Evolutionary conservation across 495 filamentous ascomycete species (phyloP).

Genomic region (Hypoxylon lenormandii): DNA sequence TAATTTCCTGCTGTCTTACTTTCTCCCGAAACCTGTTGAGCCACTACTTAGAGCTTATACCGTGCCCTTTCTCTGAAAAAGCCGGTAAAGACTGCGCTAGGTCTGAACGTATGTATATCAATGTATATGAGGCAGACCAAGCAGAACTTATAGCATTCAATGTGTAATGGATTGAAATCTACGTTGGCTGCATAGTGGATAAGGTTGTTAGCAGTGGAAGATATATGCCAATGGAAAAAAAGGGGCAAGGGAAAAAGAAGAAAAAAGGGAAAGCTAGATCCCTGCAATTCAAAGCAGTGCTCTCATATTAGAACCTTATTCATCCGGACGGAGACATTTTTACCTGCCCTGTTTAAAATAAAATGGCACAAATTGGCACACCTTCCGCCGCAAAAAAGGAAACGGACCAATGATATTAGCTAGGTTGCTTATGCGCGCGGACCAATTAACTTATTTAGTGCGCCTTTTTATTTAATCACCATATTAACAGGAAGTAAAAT

Average conservation of each 20-base stretch:
- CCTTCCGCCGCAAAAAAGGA: constrained; percentile 26
- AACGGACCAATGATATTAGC: constrained; percentile 27
- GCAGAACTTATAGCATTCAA: background rate
- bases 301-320: constrained; percentile 27
- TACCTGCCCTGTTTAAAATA: constrained; percentile 28
- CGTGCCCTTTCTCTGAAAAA: too few relatives aligned
- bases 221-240: background rate
- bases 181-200: background rate
- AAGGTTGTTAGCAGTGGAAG: background rate
- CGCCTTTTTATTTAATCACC: constrained; percentile 44
- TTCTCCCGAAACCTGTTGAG: too few relatives aligned
- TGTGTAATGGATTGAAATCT: background rate
- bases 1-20: too few relatives aligned
- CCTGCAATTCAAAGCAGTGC: too few relatives aligned
- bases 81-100: too few relatives aligned
- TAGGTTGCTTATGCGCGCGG: constrained; percentile 32
- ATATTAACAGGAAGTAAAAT: constrained; percentile 44
- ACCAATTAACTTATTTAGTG: constrained; percentile 40
- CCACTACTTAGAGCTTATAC: too few relatives aligned
- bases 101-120: too few relatives aligned
- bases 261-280: too few relatives aligned
- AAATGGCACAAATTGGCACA: constrained; percentile 27
- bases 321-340: constrained; percentile 39
- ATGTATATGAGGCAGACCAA: background rate
- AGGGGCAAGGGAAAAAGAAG: background rate